Conservation (phyloP, 1,284 basidiomycete genomes). For the Sanguinoderma infundibulare region DNA sequence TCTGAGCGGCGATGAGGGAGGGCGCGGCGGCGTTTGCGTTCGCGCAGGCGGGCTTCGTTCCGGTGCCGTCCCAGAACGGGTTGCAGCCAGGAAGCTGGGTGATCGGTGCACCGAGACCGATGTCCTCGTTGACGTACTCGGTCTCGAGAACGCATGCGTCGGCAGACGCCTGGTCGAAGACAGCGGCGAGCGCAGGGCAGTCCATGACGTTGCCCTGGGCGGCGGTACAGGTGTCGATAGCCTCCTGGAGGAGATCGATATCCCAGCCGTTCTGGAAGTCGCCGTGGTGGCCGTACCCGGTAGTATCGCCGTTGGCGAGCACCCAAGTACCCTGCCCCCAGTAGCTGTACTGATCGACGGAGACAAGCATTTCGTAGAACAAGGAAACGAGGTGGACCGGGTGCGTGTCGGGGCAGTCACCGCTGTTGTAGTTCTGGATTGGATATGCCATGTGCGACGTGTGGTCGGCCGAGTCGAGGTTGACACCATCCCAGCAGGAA, state of each 20-base stretch:
- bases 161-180: slow-evolving; percentile 28
- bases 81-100: slow-evolving; percentile 36
- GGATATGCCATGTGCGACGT: slow-evolving; percentile 58
- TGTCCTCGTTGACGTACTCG: slow-evolving; percentile 31
- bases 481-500: slow-evolving; percentile 48
- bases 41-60: slow-evolving; percentile 22
- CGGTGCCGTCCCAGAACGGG: slow-evolving; percentile 29
- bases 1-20: slow-evolving; percentile 20
- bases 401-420: slow-evolving; percentile 36
- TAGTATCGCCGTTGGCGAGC: slow-evolving; percentile 36
- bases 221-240: slow-evolving; percentile 34
- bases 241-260: slow-evolving; percentile 32
- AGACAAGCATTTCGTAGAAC: slow-evolving; percentile 37
- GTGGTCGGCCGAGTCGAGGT: slow-evolving; percentile 53
- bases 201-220: slow-evolving; percentile 29
- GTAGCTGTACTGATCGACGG: slow-evolving; percentile 27
- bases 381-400: slow-evolving; percentile 37
- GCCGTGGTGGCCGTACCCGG: slow-evolving; percentile 37
- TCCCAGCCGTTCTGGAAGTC: slow-evolving; percentile 42
- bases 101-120: slow-evolving; percentile 29
- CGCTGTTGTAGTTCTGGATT: slow-evolving; percentile 38
- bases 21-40: slow-evolving; percentile 15
- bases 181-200: slow-evolving; percentile 27
- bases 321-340: slow-evolving; percentile 35
- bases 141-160: slow-evolving; percentile 29